Evolutionary conservation across 1,139 yeast species (phyloP).

Genomic region (Suhomyces guaymorum): DNA sequence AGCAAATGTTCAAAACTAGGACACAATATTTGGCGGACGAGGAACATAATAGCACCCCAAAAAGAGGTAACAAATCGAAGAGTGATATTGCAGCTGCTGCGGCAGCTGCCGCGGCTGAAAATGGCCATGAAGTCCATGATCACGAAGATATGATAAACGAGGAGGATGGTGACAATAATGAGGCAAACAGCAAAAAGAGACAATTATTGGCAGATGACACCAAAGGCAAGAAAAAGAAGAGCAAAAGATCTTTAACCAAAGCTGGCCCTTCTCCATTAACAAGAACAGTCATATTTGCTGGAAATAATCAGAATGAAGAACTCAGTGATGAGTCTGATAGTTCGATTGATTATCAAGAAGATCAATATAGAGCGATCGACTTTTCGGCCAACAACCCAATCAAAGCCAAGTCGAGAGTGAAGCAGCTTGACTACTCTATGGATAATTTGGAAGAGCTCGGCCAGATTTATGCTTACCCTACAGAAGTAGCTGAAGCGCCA

Average conservation of each 20-base stretch:
- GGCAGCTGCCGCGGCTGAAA: constrained; percentile 9
- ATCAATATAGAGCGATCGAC: constrained; percentile 8
- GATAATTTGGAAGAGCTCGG: constrained; percentile 13
- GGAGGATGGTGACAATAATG: constrained; percentile 6
- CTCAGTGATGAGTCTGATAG: constrained; percentile 7
- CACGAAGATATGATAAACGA: constrained; percentile 8
- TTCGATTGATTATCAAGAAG: constrained; percentile 4
- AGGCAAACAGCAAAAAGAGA: constrained; percentile 14
- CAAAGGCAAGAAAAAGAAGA: constrained; percentile 11
- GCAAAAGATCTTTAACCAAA: constrained; percentile 5
- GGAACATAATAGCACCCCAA: constrained; percentile 37
- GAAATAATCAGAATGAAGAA: constrained; percentile 3
- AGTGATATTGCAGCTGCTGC: constrained; percentile 22
- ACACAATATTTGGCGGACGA: constrained; percentile 55
- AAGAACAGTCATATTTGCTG: constrained; percentile 16
- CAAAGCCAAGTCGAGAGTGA: constrained; percentile 10
- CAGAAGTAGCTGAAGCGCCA: constrained; percentile 13
- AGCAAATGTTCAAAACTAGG: constrained; percentile 65
- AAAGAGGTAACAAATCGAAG: constrained; percentile 36
- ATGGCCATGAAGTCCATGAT: constrained; percentile 17
- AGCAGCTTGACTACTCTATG: constrained; percentile 25
- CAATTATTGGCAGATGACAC: constrained; percentile 11
- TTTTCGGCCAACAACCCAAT: constrained; percentile 9
- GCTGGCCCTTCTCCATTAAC: constrained; percentile 22
- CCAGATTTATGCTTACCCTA: constrained; percentile 4